Percentiles rank a stretch among this genome's conserved stretches.
Conservation (phyloP, 2,329 filamentous ascomycete species). For the Talaromyces sp. region DNA sequence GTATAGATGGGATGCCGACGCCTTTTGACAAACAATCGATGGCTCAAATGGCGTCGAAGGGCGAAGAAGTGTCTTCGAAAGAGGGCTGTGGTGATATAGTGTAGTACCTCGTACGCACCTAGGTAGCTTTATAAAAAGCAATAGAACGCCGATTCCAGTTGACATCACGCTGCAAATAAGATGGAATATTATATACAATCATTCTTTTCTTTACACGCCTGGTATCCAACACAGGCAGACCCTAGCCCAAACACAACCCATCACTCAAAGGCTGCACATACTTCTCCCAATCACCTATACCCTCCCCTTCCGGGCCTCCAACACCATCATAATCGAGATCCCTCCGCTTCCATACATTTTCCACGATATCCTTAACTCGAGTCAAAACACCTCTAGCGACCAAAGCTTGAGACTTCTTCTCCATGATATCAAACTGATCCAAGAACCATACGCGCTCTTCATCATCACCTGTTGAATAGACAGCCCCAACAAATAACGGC, state of each 20-base stretch:
- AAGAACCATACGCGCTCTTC: conserved; percentile 15
- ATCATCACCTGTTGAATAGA: conserved; percentile 14
- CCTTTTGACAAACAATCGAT: neutral
- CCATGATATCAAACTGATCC: conserved; percentile 14
- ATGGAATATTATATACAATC: too few species aligned
- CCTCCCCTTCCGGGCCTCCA: neutral
- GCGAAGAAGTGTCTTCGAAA: neutral
- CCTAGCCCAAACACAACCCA: conserved; percentile 14
- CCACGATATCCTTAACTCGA: conserved; percentile 15
- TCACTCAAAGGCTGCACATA: conserved; percentile 17
- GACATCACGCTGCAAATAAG: too few species aligned
- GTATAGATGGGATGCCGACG: neutral
- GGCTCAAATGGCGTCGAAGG: neutral
- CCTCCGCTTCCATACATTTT: conserved; percentile 17
- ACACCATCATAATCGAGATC: conserved; percentile 10
- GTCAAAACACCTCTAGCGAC: conserved; percentile 13
- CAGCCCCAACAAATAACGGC: conserved; percentile 16
- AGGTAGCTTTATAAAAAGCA: too few species aligned
- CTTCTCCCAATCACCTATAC: conserved; percentile 15
- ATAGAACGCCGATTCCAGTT: too few species aligned
- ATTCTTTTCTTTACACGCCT: too few species aligned
- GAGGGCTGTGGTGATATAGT: neutral
- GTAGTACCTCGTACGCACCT: too few species aligned
- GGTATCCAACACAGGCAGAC: neutral
- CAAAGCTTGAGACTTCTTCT: conserved; percentile 5